Evolutionary conservation across 345 rosid species (phyloP), one percentile per base, ranked within the genome.

Genomic region (Melaleuca quinquenervia): DNA sequence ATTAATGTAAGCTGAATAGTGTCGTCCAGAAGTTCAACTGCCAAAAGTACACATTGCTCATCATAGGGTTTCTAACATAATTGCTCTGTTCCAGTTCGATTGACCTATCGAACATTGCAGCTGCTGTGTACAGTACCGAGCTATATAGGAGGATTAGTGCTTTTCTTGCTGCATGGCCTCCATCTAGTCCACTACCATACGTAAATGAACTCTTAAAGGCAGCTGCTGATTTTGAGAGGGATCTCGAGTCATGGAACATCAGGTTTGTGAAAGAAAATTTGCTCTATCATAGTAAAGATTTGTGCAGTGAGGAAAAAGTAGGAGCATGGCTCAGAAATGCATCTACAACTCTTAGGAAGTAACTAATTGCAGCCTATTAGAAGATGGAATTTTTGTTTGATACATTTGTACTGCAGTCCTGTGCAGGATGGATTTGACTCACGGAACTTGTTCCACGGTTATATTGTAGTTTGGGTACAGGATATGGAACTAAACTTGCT

Each of bases 401-500:
- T 48, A 70, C 21, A 21, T 22, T 70, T 20, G 13, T 36, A 21
- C 48, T 84, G 76, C 96, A 97, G 99, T 89, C 94, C 90, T 26
- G 95, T 95, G 87, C 94, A 94, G 82, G 95, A 91, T 84, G 99
- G 99, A 85, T 93, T 97, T 82, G 96, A 94, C 85, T 95, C 99
- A 11, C 93, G 91, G 88, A 91, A 90, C 41, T 91, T 96, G 90
- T 96, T 97, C 85, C 94, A 97, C 22, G 83, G 91, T 88, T 96
- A 96, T 90, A 96, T 97, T 86, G 88, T 93, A 93, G 91, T 96
- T 85, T 97, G 99, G 99, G 92, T 97, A 83, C 95, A 97, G 91
- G 99, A 97, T 87, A 94, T 95, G 96, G 95, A 97, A 87, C 96
- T 94, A 58, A 93, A 92, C 86, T 92, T 97, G 89, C 99, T 95